Conservation (phyloP, 768 basidiomycete species). For the Lactifluus piperatus region DNA sequence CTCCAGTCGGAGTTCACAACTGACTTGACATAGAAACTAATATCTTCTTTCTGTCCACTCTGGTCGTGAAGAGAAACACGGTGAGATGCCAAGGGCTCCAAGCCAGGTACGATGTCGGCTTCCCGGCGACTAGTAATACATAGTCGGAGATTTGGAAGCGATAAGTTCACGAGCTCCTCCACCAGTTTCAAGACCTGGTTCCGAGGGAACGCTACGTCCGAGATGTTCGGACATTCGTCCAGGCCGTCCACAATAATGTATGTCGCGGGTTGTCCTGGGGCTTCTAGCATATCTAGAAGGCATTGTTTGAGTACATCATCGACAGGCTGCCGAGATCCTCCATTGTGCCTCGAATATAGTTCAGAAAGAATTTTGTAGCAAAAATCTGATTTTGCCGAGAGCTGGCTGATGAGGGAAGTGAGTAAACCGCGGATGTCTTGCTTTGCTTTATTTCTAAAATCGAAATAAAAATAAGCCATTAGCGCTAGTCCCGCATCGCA, state of each 20-base stretch:
- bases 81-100: background rate
- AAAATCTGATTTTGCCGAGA: background rate
- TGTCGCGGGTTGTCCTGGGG: background rate
- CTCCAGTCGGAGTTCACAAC: background rate
- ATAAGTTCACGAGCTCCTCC: background rate
- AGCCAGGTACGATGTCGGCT: background rate
- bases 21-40: background rate
- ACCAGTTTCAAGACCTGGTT: background rate
- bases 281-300: background rate
- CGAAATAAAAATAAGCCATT: background rate
- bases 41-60: background rate
- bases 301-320: background rate
- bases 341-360: background rate
- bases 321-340: background rate
- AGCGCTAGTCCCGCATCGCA: background rate
- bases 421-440: background rate
- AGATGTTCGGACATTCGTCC: background rate
- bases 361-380: background rate
- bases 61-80: background rate
- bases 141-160: background rate
- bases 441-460: background rate
- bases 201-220: background rate
- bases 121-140: background rate
- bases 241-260: background rate
- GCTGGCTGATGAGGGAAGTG: background rate